Evolutionary conservation across 2,329 filamentous ascomycete species (phyloP).

Genomic region (Chaetomiaceae sp.): DNA sequence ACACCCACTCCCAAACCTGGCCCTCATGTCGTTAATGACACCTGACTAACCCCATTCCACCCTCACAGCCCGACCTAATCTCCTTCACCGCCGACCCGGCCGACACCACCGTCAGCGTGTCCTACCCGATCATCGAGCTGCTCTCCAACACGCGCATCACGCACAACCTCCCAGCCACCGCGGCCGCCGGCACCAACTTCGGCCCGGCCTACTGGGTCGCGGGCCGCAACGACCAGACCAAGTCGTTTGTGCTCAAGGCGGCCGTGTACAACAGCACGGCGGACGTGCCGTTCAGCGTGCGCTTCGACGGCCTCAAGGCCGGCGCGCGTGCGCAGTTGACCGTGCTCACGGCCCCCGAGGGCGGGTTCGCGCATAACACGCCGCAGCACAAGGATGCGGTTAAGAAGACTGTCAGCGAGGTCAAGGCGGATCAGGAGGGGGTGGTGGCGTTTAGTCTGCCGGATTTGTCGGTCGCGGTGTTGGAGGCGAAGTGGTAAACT

Average conservation of each 20-base stretch:
- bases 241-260: constrained; percentile 42
- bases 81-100: constrained; percentile 8
- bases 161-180: constrained; percentile 37
- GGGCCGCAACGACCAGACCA: constrained; percentile 32
- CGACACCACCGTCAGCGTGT: constrained; percentile 2
- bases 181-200: constrained; percentile 32
- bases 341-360: constrained; percentile 35
- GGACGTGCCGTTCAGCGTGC: constrained; percentile 37
- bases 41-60: neutral
- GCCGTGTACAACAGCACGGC: constrained; percentile 46
- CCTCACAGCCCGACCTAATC: constrained; percentile 3
- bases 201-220: constrained; percentile 45
- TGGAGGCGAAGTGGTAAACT: constrained; percentile 37
- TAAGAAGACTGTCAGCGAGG: constrained; percentile 31
- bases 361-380: constrained; percentile 39
- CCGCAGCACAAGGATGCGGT: constrained; percentile 46
- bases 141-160: constrained; percentile 28
- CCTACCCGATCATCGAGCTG: constrained; percentile 1
- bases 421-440: constrained; percentile 41
- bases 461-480: constrained; percentile 49
- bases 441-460: constrained; percentile 48
- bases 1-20: too few relatives aligned
- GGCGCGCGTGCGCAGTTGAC: constrained; percentile 39
- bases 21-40: neutral
- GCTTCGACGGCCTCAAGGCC: constrained; percentile 32